A percentile compares a stretch with the other conserved stretches of the same genome.
phyloP scores from a whole-genome alignment of 495 filamentous ascomycete genomes.

The Polyplosphaeria fusca region DNA sequence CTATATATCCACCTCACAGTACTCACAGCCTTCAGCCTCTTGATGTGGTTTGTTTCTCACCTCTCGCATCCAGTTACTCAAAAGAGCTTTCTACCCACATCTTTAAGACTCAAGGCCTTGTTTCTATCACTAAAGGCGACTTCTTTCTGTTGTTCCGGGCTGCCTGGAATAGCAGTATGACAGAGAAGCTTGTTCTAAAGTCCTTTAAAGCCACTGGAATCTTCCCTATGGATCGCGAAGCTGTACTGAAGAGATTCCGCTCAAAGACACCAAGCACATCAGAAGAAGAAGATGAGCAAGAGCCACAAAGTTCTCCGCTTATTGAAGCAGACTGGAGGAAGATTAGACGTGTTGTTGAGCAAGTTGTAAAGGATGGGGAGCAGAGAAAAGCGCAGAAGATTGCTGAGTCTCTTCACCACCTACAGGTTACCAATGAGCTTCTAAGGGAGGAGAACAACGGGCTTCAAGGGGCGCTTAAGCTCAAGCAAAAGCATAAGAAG shows the following conservation, averaged over 20 bases:
- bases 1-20: constrained; percentile 21
- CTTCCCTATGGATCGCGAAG: neutral
- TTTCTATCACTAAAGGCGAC: constrained; percentile 3
- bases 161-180: constrained; percentile 1
- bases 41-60: constrained; percentile 24
- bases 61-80: constrained; percentile 4
- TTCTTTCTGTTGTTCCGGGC: constrained; percentile 6
- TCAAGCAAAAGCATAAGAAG: too few relatives aligned
- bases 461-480: too few relatives aligned
- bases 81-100: constrained; percentile 1
- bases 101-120: neutral
- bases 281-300: neutral
- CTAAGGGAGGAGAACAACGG: too few relatives aligned
- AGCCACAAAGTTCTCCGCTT: too few relatives aligned
- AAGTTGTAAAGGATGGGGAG: neutral
- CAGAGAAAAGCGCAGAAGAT: neutral
- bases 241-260: constrained; percentile 1
- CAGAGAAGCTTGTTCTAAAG: neutral
- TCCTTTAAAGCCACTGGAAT: constrained; percentile 3
- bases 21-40: constrained; percentile 30
- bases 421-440: too few relatives aligned
- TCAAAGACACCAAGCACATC: neutral
- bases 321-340: constrained; percentile 4
- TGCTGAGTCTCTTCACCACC: too few relatives aligned
- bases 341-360: neutral